Percentiles rank a stretch among this genome's conserved stretches.
phyloP scores from a whole-genome alignment of 306 rosid genomes.

The Begonia fuchsioides region DNA sequence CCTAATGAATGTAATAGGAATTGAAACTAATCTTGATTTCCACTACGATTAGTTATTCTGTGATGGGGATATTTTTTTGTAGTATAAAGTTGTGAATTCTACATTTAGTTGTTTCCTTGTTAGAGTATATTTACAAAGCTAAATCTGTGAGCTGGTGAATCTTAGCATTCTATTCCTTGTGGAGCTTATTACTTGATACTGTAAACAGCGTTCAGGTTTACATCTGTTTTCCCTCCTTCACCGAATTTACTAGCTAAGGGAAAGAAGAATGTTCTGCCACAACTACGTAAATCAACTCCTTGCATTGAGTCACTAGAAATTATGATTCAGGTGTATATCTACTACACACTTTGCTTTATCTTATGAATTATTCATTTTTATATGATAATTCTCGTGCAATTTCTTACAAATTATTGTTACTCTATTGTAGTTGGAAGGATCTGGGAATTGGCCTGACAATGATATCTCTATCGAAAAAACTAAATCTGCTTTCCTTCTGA shows the following conservation, averaged over 20 bases:
- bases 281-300: conserved; percentile 31
- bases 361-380: neutral
- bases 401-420: too few species aligned
- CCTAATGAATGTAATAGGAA: too few species aligned
- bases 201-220: conserved; percentile 70
- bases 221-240: conserved; percentile 89
- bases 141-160: too few species aligned
- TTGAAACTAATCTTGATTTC: too few species aligned
- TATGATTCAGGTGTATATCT: conserved; percentile 74
- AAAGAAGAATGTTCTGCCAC: conserved; percentile 22
- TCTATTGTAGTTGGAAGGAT: conserved; percentile 67
- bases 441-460: conserved; percentile 98
- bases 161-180: too few species aligned
- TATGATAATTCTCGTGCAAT: too few species aligned
- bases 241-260: conserved; percentile 72
- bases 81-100: too few species aligned
- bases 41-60: too few species aligned
- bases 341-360: conserved; percentile 5
- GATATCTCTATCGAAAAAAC: conserved; percentile 76
- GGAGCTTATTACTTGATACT: conserved; percentile 10
- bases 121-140: neutral
- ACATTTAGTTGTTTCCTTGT: too few species aligned
- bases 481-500: conserved; percentile 78
- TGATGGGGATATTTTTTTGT: too few species aligned
- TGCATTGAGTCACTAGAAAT: conserved; percentile 80